Evolutionary conservation across 371 early-diverging fungal species (phyloP).

Genomic region (Nematocida sp.): DNA sequence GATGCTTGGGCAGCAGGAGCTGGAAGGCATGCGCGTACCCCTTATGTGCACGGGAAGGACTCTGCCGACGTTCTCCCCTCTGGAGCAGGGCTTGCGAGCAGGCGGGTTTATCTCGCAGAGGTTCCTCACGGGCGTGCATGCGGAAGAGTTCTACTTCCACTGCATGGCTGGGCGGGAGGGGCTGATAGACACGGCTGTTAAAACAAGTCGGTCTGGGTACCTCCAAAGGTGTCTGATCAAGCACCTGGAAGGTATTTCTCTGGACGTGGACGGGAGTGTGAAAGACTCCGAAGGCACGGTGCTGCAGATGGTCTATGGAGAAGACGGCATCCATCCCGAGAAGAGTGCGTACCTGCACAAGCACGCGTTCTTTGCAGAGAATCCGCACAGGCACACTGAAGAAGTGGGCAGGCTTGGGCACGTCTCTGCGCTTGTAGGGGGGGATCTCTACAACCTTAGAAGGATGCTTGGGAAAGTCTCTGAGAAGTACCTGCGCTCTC

Average conservation of each 20-base stretch:
- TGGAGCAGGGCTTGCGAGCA: constrained; percentile 75
- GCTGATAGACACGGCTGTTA: constrained; percentile 98
- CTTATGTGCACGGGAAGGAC: constrained; percentile 92
- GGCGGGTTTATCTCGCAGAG: constrained; percentile 94
- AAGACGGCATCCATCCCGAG: constrained; percentile 91
- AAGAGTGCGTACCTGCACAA: constrained; percentile 73
- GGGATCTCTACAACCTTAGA: constrained; percentile 66
- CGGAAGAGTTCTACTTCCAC: constrained; percentile 74
- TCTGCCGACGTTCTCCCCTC: constrained; percentile 76
- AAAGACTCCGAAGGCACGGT: constrained; percentile 84
- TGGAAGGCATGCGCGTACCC: constrained; percentile 96
- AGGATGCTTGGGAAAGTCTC: constrained; percentile 78
- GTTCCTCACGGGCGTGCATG: constrained; percentile 96
- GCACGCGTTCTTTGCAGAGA: constrained; percentile 71
- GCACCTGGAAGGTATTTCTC: constrained; percentile 88
- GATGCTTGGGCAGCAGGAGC: constrained; percentile 93
- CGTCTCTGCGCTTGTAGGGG: not conserved
- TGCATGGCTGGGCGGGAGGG: constrained; percentile 99
- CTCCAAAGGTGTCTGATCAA: constrained; percentile 98
- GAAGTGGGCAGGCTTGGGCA: constrained; percentile 40
- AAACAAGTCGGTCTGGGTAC: constrained; percentile 97
- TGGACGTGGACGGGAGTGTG: constrained; percentile 91
- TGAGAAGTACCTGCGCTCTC: constrained; percentile 70
- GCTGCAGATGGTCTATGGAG: constrained; percentile 94
- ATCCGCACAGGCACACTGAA: constrained; percentile 71